Conservation (phyloP, 306 rosid genomes). For the Dicorynia guianensis region DNA sequence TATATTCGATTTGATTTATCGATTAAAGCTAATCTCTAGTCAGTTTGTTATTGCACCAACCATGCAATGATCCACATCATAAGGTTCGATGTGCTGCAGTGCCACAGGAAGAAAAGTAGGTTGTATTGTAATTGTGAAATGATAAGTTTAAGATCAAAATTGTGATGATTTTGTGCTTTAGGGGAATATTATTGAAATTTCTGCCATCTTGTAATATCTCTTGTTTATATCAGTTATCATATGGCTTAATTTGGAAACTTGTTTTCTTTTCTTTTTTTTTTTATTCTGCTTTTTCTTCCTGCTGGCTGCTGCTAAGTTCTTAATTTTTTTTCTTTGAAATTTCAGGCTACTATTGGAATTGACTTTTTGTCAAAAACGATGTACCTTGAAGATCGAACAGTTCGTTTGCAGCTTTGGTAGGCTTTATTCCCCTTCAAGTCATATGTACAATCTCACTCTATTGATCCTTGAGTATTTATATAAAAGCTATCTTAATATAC, state of each 20-base stretch:
- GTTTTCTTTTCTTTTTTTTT: background rate
- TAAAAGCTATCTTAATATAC: background rate
- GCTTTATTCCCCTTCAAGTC: conserved; percentile 42
- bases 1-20: background rate
- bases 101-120: conserved; percentile 23
- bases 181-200: conserved; percentile 20
- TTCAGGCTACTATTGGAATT: conserved; percentile 97
- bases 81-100: conserved; percentile 13
- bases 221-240: conserved; percentile 7
- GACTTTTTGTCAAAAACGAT: conserved; percentile 97
- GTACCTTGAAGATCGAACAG: conserved; percentile 99
- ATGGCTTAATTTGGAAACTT: background rate
- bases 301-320: conserved; percentile 27
- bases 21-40: background rate
- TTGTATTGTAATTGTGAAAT: background rate
- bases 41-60: background rate
- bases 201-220: background rate
- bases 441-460: conserved; percentile 16
- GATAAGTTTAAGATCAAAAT: conserved; percentile 15
- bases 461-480: conserved; percentile 2
- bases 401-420: conserved; percentile 98
- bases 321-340: conserved; percentile 29
- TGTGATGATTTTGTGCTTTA: conserved; percentile 7
- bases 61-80: background rate
- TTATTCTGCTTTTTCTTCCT: background rate